Percentiles rank a stretch among this genome's conserved stretches.
Evolutionary conservation across 2,329 filamentous ascomycete genomes (phyloP).

Genomic region (Aspergillus melleus): DNA sequence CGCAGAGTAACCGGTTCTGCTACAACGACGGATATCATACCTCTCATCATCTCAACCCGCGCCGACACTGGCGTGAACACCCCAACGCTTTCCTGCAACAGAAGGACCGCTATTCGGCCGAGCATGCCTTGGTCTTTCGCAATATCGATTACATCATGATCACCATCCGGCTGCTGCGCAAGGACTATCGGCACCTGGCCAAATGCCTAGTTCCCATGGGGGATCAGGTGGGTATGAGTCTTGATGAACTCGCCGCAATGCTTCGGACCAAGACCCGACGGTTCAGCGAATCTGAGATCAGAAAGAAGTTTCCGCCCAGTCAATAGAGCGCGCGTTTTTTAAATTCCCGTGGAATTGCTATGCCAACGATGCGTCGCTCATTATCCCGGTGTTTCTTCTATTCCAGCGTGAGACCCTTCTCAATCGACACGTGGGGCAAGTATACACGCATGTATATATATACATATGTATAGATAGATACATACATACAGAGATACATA

Average conservation of each 20-base stretch:
- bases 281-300: slow-evolving; percentile 67
- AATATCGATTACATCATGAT: slow-evolving; percentile 81
- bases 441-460: neutral
- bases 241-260: slow-evolving; percentile 64
- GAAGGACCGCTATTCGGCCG: slow-evolving; percentile 65
- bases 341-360: no score
- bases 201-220: slow-evolving; percentile 72
- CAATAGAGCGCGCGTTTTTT: neutral
- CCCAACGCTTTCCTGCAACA: slow-evolving; percentile 70
- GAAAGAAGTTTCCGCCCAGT: neutral
- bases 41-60: slow-evolving; percentile 44
- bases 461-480: neutral
- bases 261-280: slow-evolving; percentile 63
- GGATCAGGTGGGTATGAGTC: slow-evolving; percentile 65
- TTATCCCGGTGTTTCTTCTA: no score
- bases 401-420: no score
- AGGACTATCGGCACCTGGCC: slow-evolving; percentile 71
- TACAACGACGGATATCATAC: slow-evolving; percentile 84
- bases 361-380: no score
- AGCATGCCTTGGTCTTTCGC: slow-evolving; percentile 73
- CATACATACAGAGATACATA: no score
- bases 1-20: slow-evolving; percentile 74
- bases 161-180: slow-evolving; percentile 65
- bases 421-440: no score
- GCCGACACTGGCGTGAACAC: slow-evolving; percentile 77